Evolutionary conservation across 2,329 filamentous ascomycete genomes (phyloP), one percentile per base, ranked within the genome.

Genomic region (Drechslera avenae): DNA sequence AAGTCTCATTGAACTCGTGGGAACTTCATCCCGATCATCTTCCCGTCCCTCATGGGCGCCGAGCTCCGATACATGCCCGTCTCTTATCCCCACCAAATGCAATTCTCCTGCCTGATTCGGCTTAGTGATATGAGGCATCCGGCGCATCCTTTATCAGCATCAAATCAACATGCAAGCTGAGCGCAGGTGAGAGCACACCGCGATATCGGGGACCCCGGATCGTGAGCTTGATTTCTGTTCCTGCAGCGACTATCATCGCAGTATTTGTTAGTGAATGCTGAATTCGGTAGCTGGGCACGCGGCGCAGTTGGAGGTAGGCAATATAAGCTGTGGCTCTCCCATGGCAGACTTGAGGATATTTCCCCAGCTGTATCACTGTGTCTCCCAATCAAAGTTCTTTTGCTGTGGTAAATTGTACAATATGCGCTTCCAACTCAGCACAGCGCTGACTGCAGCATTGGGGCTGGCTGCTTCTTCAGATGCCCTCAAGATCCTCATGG

Each of bases 401-500:
- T 37, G 9, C 19, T 18, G 13, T 3, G 21, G 19, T 16, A 28
- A 19, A 36, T 46, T 39, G 17, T 34, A 3, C 42, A 35, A 23
- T 31, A 65, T 65, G 59, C 57, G 57, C 32, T 37, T 60, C 36
- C 49, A 46, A 33, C 26, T 62, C 8, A 36, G 53, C n/a, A 43
- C 59, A 9, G 49, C 49, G 33, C 53, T 66, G 33, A 50, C 54
- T 3, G 54, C 53, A 32, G 58, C 62, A 16, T 39, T 68, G 18
- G 54, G 57, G 18, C 52, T 66, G 19, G 52, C 54, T 4, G 52
- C 48, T 4, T 44, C 57, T 2, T 42, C 55, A 17, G 46, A 62
- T 47, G 63, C 57, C 5, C 46, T 71, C 39, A 73, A 71, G 52
- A 74, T 75, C 37, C 55, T 76, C 3, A 62, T 75, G 54, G 67